These are phyloP conservation scores for Aureobasidium musti DNA, from an alignment of 2,329 filamentous ascomycete genomes.

Conservation along the genomic window DNA sequence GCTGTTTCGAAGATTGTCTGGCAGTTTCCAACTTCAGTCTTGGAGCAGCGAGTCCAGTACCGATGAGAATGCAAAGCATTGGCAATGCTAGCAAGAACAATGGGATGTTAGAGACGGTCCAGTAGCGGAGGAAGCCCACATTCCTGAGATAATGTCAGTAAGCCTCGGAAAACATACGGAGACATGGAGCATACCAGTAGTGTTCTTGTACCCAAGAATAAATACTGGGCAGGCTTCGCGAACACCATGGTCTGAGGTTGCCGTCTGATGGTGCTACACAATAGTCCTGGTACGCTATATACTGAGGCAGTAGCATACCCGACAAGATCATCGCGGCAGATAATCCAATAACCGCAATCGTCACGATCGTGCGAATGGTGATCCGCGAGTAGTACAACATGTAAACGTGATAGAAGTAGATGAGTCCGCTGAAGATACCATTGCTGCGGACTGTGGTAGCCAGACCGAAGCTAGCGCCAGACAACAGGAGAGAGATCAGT, in stretches of 20 bases:
- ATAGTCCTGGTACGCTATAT: constrained; percentile 70
- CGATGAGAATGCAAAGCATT: constrained; percentile 67
- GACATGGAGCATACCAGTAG: constrained; percentile 69
- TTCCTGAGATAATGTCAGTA: constrained; percentile 60
- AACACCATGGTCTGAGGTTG: constrained; percentile 69
- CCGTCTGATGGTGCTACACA: constrained; percentile 52
- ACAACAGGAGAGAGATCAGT: constrained; percentile 30
- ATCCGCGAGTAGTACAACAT: constrained; percentile 10
- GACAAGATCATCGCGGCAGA: constrained; percentile 68
- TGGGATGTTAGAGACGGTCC: constrained; percentile 82
- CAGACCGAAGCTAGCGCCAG: constrained; percentile 60
- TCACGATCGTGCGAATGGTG: constrained; percentile 36
- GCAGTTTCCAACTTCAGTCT: background rate
- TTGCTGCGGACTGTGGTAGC: constrained; percentile 80
- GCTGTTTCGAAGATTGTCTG: no score
- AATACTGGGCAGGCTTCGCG: constrained; percentile 72
- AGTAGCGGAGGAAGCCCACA: constrained; percentile 84
- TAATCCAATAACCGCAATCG: constrained; percentile 51
- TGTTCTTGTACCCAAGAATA: constrained; percentile 85
- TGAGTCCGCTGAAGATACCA: constrained; percentile 76
- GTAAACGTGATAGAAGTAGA: constrained; percentile 61
- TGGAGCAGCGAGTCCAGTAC: constrained; percentile 53
- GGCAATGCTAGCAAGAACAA: constrained; percentile 83
- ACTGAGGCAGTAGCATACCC: constrained; percentile 72
- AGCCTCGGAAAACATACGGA: background rate